A percentile compares a stretch with the other conserved stretches of the same genome.
phyloP scores from a whole-genome alignment of 2,329 filamentous ascomycete species.

The Diaporthe batatas region DNA sequence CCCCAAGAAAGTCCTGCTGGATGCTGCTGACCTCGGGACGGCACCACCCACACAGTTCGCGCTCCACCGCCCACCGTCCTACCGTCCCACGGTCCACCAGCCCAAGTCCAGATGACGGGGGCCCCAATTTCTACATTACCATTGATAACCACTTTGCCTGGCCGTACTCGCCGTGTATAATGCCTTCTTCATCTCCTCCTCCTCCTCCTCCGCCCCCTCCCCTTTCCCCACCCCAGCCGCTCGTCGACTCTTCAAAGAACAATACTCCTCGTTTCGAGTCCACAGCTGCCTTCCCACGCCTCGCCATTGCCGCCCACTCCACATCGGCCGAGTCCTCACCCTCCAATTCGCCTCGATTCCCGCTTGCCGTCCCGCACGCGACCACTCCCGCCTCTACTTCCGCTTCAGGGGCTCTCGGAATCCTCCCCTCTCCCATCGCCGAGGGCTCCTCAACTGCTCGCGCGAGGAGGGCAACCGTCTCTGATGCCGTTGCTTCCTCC shows the following conservation, averaged over 20 bases:
- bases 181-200: slow-evolving; percentile 42
- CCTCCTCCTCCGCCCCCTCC: slow-evolving; percentile 14
- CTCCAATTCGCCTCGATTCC: slow-evolving; percentile 31
- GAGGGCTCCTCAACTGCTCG: slow-evolving; percentile 35
- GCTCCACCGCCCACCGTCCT: slow-evolving; percentile 22
- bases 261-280: slow-evolving; percentile 38
- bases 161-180: slow-evolving; percentile 35
- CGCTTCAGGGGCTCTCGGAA: slow-evolving; percentile 15
- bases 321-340: slow-evolving; percentile 39
- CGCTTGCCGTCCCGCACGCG: slow-evolving; percentile 35
- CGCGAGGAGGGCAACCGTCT: slow-evolving; percentile 41
- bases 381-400: slow-evolving; percentile 33
- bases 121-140: slow-evolving; percentile 40
- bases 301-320: slow-evolving; percentile 18
- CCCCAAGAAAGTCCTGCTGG: slow-evolving; percentile 16
- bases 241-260: slow-evolving; percentile 27
- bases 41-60: slow-evolving; percentile 36
- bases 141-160: slow-evolving; percentile 39
- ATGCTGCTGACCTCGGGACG: slow-evolving; percentile 24
- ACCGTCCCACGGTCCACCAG: slow-evolving; percentile 32
- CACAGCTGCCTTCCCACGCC: slow-evolving; percentile 35
- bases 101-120: slow-evolving; percentile 38
- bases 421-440: slow-evolving; percentile 28
- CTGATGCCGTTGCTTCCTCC: slow-evolving; percentile 40
- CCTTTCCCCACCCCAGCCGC: slow-evolving; percentile 33